Evolutionary conservation across 495 filamentous ascomycete genomes (phyloP).

Genomic region (Pseudoneurospora amorphoporcata): DNA sequence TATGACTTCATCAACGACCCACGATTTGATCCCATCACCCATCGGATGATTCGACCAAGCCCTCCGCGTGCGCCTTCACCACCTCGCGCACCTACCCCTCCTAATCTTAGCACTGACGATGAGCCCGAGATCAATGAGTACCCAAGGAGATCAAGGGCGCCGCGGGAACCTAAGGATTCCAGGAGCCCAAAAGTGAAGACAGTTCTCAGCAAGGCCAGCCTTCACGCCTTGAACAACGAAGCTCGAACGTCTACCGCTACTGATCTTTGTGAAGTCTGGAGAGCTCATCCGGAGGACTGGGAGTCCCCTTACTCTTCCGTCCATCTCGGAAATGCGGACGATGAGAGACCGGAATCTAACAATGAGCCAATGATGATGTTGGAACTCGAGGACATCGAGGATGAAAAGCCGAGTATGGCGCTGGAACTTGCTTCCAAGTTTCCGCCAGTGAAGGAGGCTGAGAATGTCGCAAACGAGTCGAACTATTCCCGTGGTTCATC

Average conservation of each 20-base stretch:
- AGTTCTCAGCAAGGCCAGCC: background rate
- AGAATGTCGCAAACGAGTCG: background rate
- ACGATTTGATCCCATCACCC: background rate
- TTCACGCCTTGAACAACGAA: background rate
- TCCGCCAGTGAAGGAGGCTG: background rate
- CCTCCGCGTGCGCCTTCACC: background rate
- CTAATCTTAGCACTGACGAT: background rate
- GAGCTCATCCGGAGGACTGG: conserved; percentile 19
- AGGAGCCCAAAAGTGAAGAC: background rate
- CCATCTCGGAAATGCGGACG: background rate
- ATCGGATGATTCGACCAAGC: background rate
- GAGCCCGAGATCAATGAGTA: background rate
- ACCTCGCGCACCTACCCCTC: background rate
- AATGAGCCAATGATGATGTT: background rate
- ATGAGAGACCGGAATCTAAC: background rate
- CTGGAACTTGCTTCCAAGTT: background rate
- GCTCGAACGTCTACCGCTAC: conserved; percentile 7
- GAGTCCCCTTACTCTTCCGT: conserved; percentile 19
- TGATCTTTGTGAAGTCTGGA: conserved; percentile 21
- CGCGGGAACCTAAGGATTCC: background rate
- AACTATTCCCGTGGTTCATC: background rate
- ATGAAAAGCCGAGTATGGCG: background rate
- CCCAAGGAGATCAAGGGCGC: background rate
- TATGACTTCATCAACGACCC: background rate
- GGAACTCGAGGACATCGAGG: background rate